phyloP scores from a whole-genome alignment of 108 stramenopile genomes.

The Phaeodactylum tricornutum region DNA sequence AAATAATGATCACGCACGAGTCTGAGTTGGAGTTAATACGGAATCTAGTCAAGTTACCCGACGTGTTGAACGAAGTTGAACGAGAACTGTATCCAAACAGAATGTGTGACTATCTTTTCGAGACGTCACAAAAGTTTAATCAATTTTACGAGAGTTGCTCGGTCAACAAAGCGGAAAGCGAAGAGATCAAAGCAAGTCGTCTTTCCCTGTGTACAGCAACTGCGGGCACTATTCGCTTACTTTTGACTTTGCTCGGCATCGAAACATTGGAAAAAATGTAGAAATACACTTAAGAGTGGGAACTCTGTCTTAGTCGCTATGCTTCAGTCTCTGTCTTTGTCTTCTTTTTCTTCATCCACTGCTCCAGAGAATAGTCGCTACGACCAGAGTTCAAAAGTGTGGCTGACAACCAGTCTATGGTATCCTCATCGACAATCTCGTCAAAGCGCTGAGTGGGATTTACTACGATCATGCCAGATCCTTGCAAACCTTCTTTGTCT shows the following conservation, averaged over 20 bases:
- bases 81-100: slow-evolving; percentile 87
- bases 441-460: slow-evolving; percentile 6
- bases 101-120: slow-evolving; percentile 90
- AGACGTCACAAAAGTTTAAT: slow-evolving; percentile 87
- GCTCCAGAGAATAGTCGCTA: slow-evolving; percentile 7
- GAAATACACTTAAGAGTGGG: no score
- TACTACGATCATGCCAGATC: slow-evolving; percentile 1
- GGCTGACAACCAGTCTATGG: slow-evolving; percentile 6
- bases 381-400: slow-evolving; percentile 1
- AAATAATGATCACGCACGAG: slow-evolving; percentile 72
- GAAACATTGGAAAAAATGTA: slow-evolving; percentile 84
- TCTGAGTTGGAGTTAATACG: slow-evolving; percentile 84
- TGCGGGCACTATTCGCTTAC: slow-evolving; percentile 69
- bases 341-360: slow-evolving; percentile 7
- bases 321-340: no score
- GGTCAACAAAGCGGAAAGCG: slow-evolving; percentile 73
- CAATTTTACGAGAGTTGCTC: slow-evolving; percentile 86
- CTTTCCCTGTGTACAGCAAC: slow-evolving; percentile 87
- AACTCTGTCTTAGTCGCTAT: no score
- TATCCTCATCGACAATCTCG: slow-evolving; percentile 3
- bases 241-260: slow-evolving; percentile 87
- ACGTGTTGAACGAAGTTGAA: slow-evolving; percentile 79
- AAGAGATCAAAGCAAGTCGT: slow-evolving; percentile 78
- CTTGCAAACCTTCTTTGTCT: slow-evolving; percentile 1
- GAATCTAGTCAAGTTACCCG: slow-evolving; percentile 71